Evolutionary conservation across 148 eudicot genomes (phyloP).

Genomic region (Silene conica): DNA sequence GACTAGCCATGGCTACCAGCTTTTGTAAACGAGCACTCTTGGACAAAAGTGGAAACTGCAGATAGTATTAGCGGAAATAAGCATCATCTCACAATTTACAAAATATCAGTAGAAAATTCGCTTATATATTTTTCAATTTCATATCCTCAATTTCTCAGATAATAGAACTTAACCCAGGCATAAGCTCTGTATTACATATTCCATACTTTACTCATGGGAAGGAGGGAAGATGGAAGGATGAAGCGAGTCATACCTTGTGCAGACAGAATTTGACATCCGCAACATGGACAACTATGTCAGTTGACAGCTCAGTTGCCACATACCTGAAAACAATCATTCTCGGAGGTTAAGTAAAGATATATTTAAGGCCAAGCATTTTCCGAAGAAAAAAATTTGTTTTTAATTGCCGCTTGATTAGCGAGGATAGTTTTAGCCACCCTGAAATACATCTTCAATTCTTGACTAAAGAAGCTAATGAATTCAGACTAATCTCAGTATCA

Average conservation of each 20-base stretch:
- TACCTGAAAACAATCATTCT: constrained; percentile 43
- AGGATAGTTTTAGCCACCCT: no score
- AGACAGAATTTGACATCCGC: constrained; percentile 79
- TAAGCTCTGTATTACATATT: neutral
- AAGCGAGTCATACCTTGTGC: constrained; percentile 61
- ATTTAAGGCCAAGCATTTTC: neutral
- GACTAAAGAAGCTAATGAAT: no score
- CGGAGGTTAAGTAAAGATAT: constrained; percentile 8
- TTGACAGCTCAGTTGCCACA: constrained; percentile 82
- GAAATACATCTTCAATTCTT: no score
- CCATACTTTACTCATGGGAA: neutral
- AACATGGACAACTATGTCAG: constrained; percentile 69
- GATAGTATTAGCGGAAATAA: constrained; percentile 8
- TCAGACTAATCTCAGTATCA: no score
- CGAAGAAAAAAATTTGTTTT: neutral
- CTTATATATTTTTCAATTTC: no score
- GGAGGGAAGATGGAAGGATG: neutral
- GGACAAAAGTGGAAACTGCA: constrained; percentile 80
- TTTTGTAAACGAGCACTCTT: constrained; percentile 82
- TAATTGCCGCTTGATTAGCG: neutral
- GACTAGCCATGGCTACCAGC: constrained; percentile 47
- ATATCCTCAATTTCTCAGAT: no score
- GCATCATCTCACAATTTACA: neutral
- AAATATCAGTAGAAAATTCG: no score
- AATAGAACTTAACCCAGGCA: no score